These are phyloP conservation scores for Hypoxylon sp. DNA, from an alignment of 2,329 filamentous ascomycete species.

Conservation along the genomic window DNA sequence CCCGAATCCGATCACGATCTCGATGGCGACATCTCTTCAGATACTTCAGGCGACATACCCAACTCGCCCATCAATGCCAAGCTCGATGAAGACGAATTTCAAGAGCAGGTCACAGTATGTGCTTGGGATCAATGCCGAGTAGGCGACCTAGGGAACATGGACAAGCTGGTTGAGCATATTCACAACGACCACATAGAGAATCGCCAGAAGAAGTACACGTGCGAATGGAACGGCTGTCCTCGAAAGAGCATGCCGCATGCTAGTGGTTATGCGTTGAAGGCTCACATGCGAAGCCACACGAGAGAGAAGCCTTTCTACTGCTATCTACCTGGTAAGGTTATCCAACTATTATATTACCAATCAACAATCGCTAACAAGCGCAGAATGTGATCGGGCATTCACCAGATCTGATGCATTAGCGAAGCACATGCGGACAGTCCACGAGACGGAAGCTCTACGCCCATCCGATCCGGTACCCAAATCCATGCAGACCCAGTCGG, in stretches of 20 bases:
- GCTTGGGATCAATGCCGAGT: constrained; percentile 80
- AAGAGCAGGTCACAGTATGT: constrained; percentile 82
- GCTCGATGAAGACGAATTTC: constrained; percentile 78
- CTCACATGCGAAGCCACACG: constrained; percentile 97
- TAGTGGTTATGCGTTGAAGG: constrained; percentile 93
- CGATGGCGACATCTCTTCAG: constrained; percentile 82
- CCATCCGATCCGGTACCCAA: constrained; percentile 81
- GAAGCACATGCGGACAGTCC: constrained; percentile 98
- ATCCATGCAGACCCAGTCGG: constrained; percentile 65
- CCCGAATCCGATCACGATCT: constrained; percentile 54
- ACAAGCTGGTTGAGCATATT: constrained; percentile 82
- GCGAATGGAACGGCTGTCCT: constrained; percentile 92
- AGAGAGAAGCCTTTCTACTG: constrained; percentile 99
- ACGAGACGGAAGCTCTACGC: constrained; percentile 94
- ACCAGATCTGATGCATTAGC: constrained; percentile 94
- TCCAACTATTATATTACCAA: background rate
- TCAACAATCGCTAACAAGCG: constrained; percentile 23
- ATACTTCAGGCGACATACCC: constrained; percentile 87
- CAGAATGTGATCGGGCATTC: constrained; percentile 97
- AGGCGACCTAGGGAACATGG: constrained; percentile 82
- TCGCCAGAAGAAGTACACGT: constrained; percentile 96
- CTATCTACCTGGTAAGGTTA: constrained; percentile 81
- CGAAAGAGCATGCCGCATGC: constrained; percentile 92
- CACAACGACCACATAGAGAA: constrained; percentile 95
- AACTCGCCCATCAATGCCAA: constrained; percentile 75